Conservation (phyloP, 352 stramenopile genomes). For the Pythium dissimile region DNA sequence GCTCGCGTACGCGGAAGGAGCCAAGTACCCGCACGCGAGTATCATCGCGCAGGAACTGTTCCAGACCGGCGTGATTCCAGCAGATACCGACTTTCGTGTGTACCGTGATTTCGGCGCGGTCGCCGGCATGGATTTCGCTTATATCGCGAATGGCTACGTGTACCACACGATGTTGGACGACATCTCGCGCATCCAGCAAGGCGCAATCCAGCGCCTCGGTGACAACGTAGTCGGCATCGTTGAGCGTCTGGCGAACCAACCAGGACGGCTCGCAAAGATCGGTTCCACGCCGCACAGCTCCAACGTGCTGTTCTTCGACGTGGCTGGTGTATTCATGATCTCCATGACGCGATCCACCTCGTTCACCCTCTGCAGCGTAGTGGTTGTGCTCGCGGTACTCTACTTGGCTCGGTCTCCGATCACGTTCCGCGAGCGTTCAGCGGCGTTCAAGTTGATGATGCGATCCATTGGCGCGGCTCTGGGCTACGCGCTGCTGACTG, state of each 20-base stretch:
- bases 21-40: conserved; percentile 68
- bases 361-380: conserved; percentile 33
- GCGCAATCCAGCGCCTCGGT: conserved; percentile 61
- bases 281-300: conserved; percentile 51
- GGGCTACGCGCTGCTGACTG: conserved; percentile 34
- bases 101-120: conserved; percentile 72
- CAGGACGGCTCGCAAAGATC: conserved; percentile 50
- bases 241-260: conserved; percentile 36
- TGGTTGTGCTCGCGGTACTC: conserved; percentile 36
- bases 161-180: conserved; percentile 76
- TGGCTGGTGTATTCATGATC: conserved; percentile 60
- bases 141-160: conserved; percentile 79
- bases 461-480: conserved; percentile 35
- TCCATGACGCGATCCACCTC: conserved; percentile 46
- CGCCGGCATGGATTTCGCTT: conserved; percentile 82
- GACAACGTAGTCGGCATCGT: conserved; percentile 70
- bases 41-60: conserved; percentile 81
- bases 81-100: conserved; percentile 71
- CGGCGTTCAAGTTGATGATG: conserved; percentile 36
- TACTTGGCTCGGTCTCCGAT: conserved; percentile 46
- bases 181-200: conserved; percentile 63
- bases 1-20: conserved; percentile 64
- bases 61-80: conserved; percentile 65
- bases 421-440: conserved; percentile 32
- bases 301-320: conserved; percentile 73